Evolutionary conservation across 2,329 filamentous ascomycete genomes (phyloP), one percentile per base, ranked within the genome.

Genomic region (Albifimbria verrucaria): DNA sequence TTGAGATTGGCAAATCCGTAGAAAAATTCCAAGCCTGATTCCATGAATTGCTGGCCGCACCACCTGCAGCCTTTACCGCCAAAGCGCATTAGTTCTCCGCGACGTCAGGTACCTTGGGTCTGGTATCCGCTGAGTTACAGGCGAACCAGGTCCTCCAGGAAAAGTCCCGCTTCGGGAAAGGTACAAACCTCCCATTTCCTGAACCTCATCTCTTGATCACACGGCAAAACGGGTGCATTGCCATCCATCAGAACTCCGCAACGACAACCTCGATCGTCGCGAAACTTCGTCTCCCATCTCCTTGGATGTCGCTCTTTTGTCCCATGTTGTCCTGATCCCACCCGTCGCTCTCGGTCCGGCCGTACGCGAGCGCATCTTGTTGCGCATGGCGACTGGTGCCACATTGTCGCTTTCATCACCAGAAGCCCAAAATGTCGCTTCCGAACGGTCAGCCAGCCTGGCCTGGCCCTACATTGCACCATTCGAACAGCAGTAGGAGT

Each of bases 401-500:
- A 68, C 62, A 69, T 68, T 65, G 69, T 74, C 72, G 71, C 72
- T 72, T 71, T 69, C 77, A 77, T 73, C 76, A 72, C 70, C 68
- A 69, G 66, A 72, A 73, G 72, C 70, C 70, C 72, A 80, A 73
- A 71, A 88, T 88, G 85, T 85, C 85, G 71, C 76, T 85, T 74
- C 75, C 79, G 72, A 85, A 86, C 74, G 80, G 83, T 74, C 83
- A 86, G 76, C 75, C 80, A 62, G 68, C 73, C 78, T 89, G 87
- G 86, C 79, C 79, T 58, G 78, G 83, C 62, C 80, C 83, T 62
- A 77, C 78, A 57, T 68, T 75, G 57, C 72, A 76, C 64, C 72
- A 78, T 57, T 65, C 70, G 59, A 74, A 74, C 67, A 77, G 73
- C 55, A 75, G 66, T 60, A 70, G 73, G 59, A 74, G 79, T 65